Base-by-base conservation (phyloP, 2,329 filamentous ascomycete genomes). In the Aspergillus bombycis region DNA sequence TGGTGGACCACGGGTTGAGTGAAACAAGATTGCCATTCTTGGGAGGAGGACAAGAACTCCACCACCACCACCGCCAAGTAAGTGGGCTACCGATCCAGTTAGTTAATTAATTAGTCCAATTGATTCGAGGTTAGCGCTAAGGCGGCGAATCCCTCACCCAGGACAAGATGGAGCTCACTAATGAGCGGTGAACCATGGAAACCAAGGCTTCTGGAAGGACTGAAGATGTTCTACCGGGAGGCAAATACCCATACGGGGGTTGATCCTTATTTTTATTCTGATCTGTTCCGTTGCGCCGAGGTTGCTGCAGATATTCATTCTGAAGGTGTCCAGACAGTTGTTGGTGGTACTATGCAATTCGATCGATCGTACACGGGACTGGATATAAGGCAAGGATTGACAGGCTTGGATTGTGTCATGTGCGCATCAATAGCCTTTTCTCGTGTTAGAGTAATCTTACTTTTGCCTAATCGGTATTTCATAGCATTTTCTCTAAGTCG, bases 181-280 rank as follows among this genome's bases (percentile, higher is more conserved):
- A 63, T 52, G 57, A 65, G 62, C 60, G 64, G 62, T 67, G 66
- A 66, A 66, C 66, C 66, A 62, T 65, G 65, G 65, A 60, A 62
- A 34, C 21, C 43, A 56, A n/a, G 59, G 58, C 65, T 69, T 68
- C 62, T 65, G 62, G 63, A 66, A 66, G 60, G 58, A 45, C 50
- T 57, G 45, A 50, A 55, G 21, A 57, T 53, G 58, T 65, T 63
- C 63, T 43, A 60, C 43, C 16, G 55, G 61, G 63, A 59, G 65
- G 63, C 62, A 64, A 58, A 63, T 46, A 57, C n/a, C 48, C 59
- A 52, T 61, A 52, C 28, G 28, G 48, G 48, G 28, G 58, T 62
- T 65, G 66, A 68, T 68, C 58, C 41, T 65, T 48, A 64, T 38
- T 62, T 64, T 60, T 55, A 9, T 41, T 41, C 3, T 19, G 19